Base-by-base conservation (phyloP, 331 rosid species). In the Saraca asoca region DNA sequence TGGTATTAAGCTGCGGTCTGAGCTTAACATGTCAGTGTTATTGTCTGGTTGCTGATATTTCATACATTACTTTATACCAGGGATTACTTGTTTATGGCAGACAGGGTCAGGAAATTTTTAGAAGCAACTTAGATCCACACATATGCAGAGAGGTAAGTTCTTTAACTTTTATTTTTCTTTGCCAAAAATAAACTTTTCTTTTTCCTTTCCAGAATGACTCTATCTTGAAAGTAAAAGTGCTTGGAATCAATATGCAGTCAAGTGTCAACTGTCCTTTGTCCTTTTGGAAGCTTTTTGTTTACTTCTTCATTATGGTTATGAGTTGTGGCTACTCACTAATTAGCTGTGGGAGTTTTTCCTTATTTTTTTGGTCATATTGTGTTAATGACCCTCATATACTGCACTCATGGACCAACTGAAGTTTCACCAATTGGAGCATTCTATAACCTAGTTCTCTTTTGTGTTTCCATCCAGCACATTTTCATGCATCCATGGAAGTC, bases 51-150 rank as follows among this genome's bases (percentile, higher is more conserved):
- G 48, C 80, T 57, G 45, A 71, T 34, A n/a, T 57, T 54, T 64
- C 70, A 33, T 64, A 12, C 58, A 49, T 69, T 52, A 19, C 75
- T 55, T 86, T 77, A 62, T 83, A 81, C 55, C 85, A 93, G 98
- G 97, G 98, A 48, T 78, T 90, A 77, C 94, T 93, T 69, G 96
- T 93, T 70, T 93, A 87, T 73, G 98, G 98, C 41, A 82, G 78
- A 85, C 87, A 84, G 77, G 98, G 98, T 44, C 88, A 9, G 78
- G 91, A 93, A 84, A 90, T 93, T 74, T 87, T 79, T 79, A 82
- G 89, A 69, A 77, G 79, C 79, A 90, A 75, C 81, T 87, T 93
- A 78, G 96, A 90, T 73, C 85, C 76, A 69, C 48, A 59, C 45
- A 71, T 93, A 70, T 84, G 95, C 81, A 84, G 79, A 82, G 95